phyloP scores from a whole-genome alignment of 495 filamentous ascomycete species.

The Trichoderma asperelloides region DNA sequence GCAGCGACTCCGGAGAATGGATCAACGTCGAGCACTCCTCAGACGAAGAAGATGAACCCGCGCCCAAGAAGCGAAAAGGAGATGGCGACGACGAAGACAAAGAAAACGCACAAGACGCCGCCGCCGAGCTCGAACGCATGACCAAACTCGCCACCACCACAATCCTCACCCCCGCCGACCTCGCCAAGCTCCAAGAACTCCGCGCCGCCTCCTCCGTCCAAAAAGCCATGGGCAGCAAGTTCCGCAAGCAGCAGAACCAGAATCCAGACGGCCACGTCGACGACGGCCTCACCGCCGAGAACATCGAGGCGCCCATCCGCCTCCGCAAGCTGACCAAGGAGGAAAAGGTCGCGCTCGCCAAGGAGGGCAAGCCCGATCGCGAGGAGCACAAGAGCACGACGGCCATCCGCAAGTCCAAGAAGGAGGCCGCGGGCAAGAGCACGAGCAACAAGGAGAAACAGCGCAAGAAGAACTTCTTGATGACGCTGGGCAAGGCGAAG shows the following conservation, averaged over 20 bases:
- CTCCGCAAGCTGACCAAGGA: slow-evolving; percentile 66
- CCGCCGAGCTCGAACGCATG: slow-evolving; percentile 28
- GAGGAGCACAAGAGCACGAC: slow-evolving; percentile 73
- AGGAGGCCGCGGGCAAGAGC: slow-evolving; percentile 80
- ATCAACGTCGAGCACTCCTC: slow-evolving; percentile 84
- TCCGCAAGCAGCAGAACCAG: slow-evolving; percentile 37
- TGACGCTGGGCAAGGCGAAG: slow-evolving; percentile 93
- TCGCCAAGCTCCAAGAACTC: slow-evolving; percentile 86
- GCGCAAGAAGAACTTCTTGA: slow-evolving; percentile 92
- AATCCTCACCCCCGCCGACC: slow-evolving; percentile 85
- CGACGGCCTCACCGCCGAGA: slow-evolving; percentile 74
- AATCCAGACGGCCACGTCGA: slow-evolving; percentile 50
- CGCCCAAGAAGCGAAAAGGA: slow-evolving; percentile 51
- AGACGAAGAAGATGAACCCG: slow-evolving; percentile 59
- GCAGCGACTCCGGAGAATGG: slow-evolving; percentile 79
- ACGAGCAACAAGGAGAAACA: slow-evolving; percentile 98
- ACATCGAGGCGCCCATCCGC: slow-evolving; percentile 72
- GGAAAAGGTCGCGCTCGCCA: slow-evolving; percentile 69
- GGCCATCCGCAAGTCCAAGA: slow-evolving; percentile 72
- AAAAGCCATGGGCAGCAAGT: slow-evolving; percentile 38
- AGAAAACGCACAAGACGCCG: slow-evolving; percentile 28
- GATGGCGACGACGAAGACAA: slow-evolving; percentile 20
- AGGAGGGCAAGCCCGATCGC: slow-evolving; percentile 62
- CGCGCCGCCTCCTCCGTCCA: slow-evolving; percentile 61
- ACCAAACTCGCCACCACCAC: slow-evolving; percentile 69